Percentiles rank a stretch among this genome's conserved stretches.
Conservation (phyloP, 2,329 filamentous ascomycete species). For the Chlorencoelia australis region DNA sequence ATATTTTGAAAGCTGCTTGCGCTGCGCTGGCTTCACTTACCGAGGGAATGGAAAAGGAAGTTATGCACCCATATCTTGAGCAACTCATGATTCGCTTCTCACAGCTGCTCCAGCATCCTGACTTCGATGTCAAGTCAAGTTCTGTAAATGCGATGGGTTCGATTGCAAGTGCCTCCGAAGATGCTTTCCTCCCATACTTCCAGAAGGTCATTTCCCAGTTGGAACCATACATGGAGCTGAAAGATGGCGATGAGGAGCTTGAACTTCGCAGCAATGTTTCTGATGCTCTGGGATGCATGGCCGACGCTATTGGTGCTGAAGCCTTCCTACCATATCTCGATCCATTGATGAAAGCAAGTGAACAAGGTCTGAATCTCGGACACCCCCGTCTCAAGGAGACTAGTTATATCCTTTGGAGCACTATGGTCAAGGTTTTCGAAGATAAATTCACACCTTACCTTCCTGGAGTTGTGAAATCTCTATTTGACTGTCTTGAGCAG, state of each 20-base stretch:
- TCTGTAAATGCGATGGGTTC: conserved; percentile 85
- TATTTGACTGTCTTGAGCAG: conserved; percentile 78
- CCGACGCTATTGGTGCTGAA: conserved; percentile 73
- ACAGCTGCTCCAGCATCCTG: conserved; percentile 70
- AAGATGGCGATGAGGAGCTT: conserved; percentile 82
- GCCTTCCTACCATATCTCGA: conserved; percentile 86
- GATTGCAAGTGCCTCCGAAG: conserved; percentile 75
- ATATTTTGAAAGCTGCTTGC: conserved; percentile 83
- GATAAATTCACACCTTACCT: conserved; percentile 74
- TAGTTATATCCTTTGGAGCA: conserved; percentile 94
- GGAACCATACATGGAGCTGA: conserved; percentile 72
- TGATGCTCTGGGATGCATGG: conserved; percentile 89
- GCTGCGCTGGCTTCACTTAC: conserved; percentile 86
- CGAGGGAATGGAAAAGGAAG: conserved; percentile 70
- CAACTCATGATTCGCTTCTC: conserved; percentile 80
- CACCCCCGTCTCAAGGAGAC: conserved; percentile 90
- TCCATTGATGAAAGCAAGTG: conserved; percentile 83
- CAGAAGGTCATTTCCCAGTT: conserved; percentile 83
- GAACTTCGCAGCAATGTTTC: conserved; percentile 82
- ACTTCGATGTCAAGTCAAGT: conserved; percentile 82
- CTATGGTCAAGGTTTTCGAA: conserved; percentile 86
- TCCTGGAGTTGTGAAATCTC: conserved; percentile 64
- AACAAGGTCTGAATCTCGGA: conserved; percentile 80
- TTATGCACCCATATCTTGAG: conserved; percentile 72
- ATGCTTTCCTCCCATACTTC: conserved; percentile 84